phyloP scores from a whole-genome alignment of 345 rosid species.

The Boechera retrofracta region DNA sequence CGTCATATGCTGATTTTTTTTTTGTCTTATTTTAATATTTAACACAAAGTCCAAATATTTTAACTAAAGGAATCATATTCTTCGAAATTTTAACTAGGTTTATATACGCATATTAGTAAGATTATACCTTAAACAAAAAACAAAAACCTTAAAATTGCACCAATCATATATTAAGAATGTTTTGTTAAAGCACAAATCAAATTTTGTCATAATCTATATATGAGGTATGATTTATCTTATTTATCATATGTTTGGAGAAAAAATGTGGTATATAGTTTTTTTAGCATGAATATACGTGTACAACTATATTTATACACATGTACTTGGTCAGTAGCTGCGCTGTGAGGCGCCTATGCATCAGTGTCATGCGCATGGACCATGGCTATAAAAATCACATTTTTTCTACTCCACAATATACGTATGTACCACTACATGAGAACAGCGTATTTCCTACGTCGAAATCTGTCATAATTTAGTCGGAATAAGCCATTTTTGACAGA shows the following conservation, averaged over 20 bases:
- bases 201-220: not conserved
- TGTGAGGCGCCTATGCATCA: slow-evolving; percentile 24
- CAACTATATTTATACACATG: slow-evolving; percentile 22
- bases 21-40: too few species aligned
- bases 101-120: not conserved
- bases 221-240: not conserved
- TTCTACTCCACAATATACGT: slow-evolving; percentile 5
- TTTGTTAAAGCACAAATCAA: not conserved
- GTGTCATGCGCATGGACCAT: slow-evolving; percentile 3
- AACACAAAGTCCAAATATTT: not conserved
- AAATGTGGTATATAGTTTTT: not conserved
- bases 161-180: too few species aligned
- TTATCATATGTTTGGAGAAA: not conserved
- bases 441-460: too few species aligned
- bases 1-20: too few species aligned
- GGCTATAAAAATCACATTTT: slow-evolving; percentile 14
- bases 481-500: too few species aligned
- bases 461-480: too few species aligned
- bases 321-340: slow-evolving; percentile 23
- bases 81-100: too few species aligned
- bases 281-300: slow-evolving; percentile 15
- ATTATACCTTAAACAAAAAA: not conserved
- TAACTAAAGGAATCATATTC: not conserved
- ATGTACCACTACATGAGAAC: not conserved
- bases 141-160: not conserved